Evolutionary conservation across 306 rosid genomes (phyloP), one percentile per base, ranked within the genome.

Genomic region (Abrus precatorius): DNA sequence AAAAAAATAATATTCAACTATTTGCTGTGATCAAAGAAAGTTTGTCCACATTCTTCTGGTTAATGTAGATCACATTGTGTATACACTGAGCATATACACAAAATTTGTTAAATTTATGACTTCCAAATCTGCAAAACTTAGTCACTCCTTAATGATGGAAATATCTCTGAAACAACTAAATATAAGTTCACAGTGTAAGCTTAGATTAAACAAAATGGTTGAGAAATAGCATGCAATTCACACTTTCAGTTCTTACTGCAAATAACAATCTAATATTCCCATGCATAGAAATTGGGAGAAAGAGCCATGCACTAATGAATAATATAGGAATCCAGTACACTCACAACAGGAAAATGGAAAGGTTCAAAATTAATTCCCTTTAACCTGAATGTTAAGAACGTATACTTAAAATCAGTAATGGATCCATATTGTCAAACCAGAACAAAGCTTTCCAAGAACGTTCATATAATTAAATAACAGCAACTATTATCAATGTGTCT

Each of bases 221-320:
- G 48, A 62, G 73, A 27, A 64, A 43, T 5, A 65, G 40, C 55
- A 72, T 36, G 4, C 40, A 9, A 20, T 76, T 47, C 34, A 30
- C 59, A 10, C 14, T 9, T 20, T 54, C 75, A 66, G 14, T 11
- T 66, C 33, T 9, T 61, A 49, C 1, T 34, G 83, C 53, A 60
- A 54, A 70, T 10, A 29, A 50, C n/a, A 7, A 34, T 47, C 53
- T 34, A 59, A 78, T 47, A 36, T 33, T 56, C 4, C 48, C 56
- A 20, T 8, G 28, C 4, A 5, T 66, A 43, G 34, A 69, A 73
- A 36, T 36, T 0, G 40, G 38, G 40, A n/a, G 32, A 29, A 43
- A 13, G 45, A n/a, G 38, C 47, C 57, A 27, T 20, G 34, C 11
- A 56, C 20, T 59, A 59, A 67, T 54, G 38, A 56, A 45, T 20